Conservation (phyloP, 2,329 filamentous ascomycete species). For the Neophaeococcomyces aloes region DNA sequence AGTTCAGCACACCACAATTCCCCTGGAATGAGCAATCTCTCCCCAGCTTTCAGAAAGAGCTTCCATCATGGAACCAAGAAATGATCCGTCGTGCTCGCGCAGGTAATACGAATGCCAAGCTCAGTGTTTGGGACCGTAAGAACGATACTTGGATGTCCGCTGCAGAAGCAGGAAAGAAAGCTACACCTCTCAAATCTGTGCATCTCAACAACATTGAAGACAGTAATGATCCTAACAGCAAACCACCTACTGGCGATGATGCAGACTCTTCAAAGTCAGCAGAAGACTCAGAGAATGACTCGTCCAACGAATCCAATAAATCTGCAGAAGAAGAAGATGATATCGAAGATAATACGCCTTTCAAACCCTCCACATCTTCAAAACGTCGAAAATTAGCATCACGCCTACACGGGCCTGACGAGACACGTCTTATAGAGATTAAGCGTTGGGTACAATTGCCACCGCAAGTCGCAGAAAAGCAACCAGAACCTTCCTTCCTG, state of each 20-base stretch:
- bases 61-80: constrained; percentile 44
- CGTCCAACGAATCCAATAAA: constrained; percentile 8
- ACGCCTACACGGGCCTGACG: constrained; percentile 20
- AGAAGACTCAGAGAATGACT: constrained; percentile 23
- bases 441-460: constrained; percentile 50
- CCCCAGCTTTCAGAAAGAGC: constrained; percentile 72
- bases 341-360: neutral
- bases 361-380: constrained; percentile 2
- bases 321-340: constrained; percentile 10
- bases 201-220: constrained; percentile 9
- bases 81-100: constrained; percentile 16
- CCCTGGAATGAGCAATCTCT: constrained; percentile 73
- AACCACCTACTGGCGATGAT: constrained; percentile 22
- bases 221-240: neutral
- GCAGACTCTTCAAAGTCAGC: constrained; percentile 19
- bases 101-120: constrained; percentile 14
- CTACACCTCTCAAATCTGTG: constrained; percentile 5
- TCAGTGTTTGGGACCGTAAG: constrained; percentile 17
- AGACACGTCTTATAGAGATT: constrained; percentile 42
- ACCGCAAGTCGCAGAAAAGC: constrained; percentile 41
- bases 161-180: constrained; percentile 8
- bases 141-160: constrained; percentile 13
- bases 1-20: constrained; percentile 37
- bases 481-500: constrained; percentile 50
- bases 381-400: constrained; percentile 4